Evolutionary conservation across 202 grass and related monocot genomes (phyloP), one percentile per base, ranked within the genome.

Genomic region (Carex arenaria): DNA sequence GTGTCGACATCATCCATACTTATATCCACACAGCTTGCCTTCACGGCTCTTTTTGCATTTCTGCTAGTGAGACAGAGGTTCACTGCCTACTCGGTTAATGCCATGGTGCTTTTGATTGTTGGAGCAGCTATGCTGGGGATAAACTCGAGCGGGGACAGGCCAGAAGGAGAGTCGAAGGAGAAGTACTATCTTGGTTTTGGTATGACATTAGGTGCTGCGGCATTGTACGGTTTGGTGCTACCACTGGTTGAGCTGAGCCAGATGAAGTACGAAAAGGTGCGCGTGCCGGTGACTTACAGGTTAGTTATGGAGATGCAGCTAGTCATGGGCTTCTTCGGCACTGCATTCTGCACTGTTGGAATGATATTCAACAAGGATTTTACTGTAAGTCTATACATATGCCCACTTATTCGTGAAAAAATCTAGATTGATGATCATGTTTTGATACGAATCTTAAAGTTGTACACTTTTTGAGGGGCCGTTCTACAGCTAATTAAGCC

Each of bases 1-100:
- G 91, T 97, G n/a, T 94, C 94, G 43, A 97, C 94, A 4, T 91
- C 92, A 73, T 92, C 94, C 54, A 87, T 94, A 89, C 90, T 97
- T 52, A 43, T 87, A 79, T 97, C 94, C 15, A 92, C 87, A 34
- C 94, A 94, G 85, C 94, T 97, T 2, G 92, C 84, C 18, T 97
- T 97, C 85, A 97, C 88, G 11, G 88, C 94, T 1, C 18, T 56
- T 12, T 97, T 94, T 68, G 85, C 92, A 59, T 84, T 93, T 79
- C 64, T 94, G 83, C 78, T 97, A 20, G 90, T 94, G 85, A 81
- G 67, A 13, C 94, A 97, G 84, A 86, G 72, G 42, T 91, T 94
- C 87, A 97, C 90, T 20, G 49, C 87, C 0, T 91, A 80, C 82
- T 94, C 90, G 0, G 71, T 90, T 14, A 97, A 97, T 84, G 90